Conservation (phyloP, 169 alveolate genomes). For the Eimeria brunetti region DNA sequence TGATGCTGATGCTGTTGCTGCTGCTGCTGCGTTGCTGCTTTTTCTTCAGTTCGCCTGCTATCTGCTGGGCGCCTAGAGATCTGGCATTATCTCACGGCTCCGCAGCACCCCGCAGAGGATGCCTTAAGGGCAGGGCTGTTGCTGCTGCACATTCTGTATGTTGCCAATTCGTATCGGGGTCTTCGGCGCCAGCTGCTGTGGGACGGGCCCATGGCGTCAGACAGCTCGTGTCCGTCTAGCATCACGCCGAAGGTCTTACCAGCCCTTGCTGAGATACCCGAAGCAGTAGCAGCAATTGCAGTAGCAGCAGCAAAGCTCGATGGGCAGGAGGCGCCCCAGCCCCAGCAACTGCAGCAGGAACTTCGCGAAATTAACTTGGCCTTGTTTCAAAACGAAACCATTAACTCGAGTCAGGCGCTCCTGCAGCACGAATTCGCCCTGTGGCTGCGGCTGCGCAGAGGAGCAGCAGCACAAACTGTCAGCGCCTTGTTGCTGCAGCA, state of each 20-base stretch:
- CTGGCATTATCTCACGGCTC: conserved; percentile 12
- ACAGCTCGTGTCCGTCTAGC: too few species aligned
- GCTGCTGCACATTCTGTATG: conserved; percentile 59
- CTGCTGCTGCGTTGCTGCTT: not conserved
- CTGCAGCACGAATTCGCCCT: conserved; percentile 67
- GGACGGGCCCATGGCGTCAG: not conserved
- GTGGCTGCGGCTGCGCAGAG: conserved; percentile 60
- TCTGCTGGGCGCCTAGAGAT: conserved; percentile 32
- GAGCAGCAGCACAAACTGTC: conserved; percentile 4
- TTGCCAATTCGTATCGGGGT: conserved; percentile 34
- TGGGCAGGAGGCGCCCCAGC: not conserved
- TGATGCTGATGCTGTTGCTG: not conserved
- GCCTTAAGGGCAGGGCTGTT: conserved; percentile 52
- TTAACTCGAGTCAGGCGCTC: conserved; percentile 48
- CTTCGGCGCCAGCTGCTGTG: conserved; percentile 21
- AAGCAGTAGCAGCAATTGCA: not conserved
- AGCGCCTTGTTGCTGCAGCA: conserved; percentile 12
- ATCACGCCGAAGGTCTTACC: not conserved
- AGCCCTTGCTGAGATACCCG: not conserved
- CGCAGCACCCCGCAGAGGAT: conserved; percentile 50
- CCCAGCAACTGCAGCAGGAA: not conserved
- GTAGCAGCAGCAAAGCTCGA: not conserved
- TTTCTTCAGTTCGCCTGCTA: conserved; percentile 41
- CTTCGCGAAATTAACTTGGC: not conserved
- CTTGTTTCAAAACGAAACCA: conserved; percentile 70